phyloP scores from a whole-genome alignment of 148 eudicot species.

The Chenopodium suecicum region DNA sequence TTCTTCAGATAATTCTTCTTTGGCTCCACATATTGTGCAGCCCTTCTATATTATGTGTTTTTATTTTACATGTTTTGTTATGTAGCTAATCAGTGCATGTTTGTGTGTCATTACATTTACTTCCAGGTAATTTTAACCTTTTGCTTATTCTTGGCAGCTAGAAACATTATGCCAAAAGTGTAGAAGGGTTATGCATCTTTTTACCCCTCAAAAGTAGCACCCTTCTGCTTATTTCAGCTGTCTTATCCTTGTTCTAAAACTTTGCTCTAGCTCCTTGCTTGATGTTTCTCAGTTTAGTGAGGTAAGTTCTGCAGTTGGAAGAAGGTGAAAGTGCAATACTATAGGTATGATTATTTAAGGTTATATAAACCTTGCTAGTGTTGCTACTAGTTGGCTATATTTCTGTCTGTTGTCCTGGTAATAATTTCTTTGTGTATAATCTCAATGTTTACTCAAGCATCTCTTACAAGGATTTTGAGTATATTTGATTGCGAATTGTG shows the following conservation, averaged over 20 bases:
- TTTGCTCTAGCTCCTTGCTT: neutral
- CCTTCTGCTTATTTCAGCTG: neutral
- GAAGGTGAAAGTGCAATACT: neutral
- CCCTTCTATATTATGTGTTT: neutral
- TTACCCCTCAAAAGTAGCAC: neutral
- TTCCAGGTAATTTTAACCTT: neutral
- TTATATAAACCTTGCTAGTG: neutral
- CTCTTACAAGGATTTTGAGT: too few relatives aligned
- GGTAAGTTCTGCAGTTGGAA: neutral
- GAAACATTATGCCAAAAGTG: too few relatives aligned
- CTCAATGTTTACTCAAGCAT: neutral
- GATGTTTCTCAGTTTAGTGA: neutral
- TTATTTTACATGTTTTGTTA: neutral
- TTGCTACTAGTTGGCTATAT: neutral
- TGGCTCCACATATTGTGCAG: neutral
- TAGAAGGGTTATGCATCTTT: too few relatives aligned
- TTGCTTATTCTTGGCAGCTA: neutral
- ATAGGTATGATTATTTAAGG: neutral
- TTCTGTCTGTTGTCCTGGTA: neutral
- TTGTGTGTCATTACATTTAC: neutral
- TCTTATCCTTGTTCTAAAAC: neutral
- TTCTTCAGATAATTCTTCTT: neutral
- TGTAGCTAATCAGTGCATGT: neutral
- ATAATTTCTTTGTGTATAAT: neutral
- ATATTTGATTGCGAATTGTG: neutral